phyloP scores from a whole-genome alignment of 2,329 filamentous ascomycete genomes.

The Zymoseptoria ardabiliae region DNA sequence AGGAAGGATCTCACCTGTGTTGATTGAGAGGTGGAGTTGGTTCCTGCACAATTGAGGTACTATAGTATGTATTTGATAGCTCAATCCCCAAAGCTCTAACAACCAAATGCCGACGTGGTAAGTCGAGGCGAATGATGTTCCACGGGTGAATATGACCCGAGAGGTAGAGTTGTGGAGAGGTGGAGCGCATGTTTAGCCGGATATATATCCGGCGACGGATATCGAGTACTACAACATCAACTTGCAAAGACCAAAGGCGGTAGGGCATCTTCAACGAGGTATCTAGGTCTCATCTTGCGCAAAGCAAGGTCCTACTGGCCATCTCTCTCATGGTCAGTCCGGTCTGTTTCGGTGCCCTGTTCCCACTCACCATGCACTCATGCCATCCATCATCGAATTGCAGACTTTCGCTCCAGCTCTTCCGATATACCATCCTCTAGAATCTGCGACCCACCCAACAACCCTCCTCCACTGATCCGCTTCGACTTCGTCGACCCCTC shows the following conservation, averaged over 20 bases:
- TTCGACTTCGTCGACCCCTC: slow-evolving; percentile 26
- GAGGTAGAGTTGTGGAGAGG: not conserved
- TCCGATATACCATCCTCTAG: slow-evolving; percentile 75
- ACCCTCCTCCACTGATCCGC: slow-evolving; percentile 31
- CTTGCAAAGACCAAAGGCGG: too few species aligned
- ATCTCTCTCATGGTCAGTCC: too few species aligned
- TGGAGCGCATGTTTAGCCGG: not conserved
- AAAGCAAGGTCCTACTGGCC: too few species aligned
- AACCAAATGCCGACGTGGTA: not conserved
- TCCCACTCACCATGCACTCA: not conserved
- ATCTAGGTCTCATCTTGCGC: too few species aligned
- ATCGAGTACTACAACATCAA: too few species aligned
- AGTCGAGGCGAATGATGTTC: not conserved
- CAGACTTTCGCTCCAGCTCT: slow-evolving; percentile 53
- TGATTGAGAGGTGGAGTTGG: not conserved
- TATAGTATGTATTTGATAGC: too few species aligned
- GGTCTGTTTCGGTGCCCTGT: too few species aligned
- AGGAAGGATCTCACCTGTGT: not conserved
- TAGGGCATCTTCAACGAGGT: too few species aligned
- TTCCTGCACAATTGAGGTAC: too few species aligned
- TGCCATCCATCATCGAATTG: slow-evolving; percentile 32
- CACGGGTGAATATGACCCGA: not conserved
- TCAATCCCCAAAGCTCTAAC: not conserved
- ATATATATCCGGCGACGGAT: not conserved
- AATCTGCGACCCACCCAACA: slow-evolving; percentile 77